Evolutionary conservation across 805 yeast genomes (phyloP).

Genomic region (Saturnispora diversa): DNA sequence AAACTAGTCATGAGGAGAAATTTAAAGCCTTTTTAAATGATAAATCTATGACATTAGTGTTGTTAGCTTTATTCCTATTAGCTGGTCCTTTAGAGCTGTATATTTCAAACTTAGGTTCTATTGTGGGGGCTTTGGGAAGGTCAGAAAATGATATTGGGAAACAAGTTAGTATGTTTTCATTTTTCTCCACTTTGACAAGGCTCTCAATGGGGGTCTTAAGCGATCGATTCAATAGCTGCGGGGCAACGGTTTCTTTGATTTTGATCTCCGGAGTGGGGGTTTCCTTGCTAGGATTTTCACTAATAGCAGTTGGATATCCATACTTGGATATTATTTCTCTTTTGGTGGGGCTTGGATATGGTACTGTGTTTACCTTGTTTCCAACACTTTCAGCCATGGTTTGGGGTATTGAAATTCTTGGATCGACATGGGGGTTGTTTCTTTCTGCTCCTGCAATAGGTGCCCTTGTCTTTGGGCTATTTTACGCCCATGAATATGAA

Average conservation of each 20-base stretch:
- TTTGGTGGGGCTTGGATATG: slow-evolving; percentile 64
- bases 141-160: slow-evolving; percentile 25
- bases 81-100: slow-evolving; percentile 83
- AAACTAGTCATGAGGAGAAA: slow-evolving; percentile 18
- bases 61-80: slow-evolving; percentile 53
- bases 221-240: slow-evolving; percentile 40
- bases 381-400: slow-evolving; percentile 72
- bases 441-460: slow-evolving; percentile 88
- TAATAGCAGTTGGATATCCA: slow-evolving; percentile 14
- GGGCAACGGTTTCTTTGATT: slow-evolving; percentile 10
- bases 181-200: slow-evolving; percentile 61
- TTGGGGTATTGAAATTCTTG: slow-evolving; percentile 84
- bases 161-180: slow-evolving; percentile 54
- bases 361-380: slow-evolving; percentile 72
- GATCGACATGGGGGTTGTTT: slow-evolving; percentile 84
- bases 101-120: slow-evolving; percentile 70
- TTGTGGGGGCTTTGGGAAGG: slow-evolving; percentile 35
- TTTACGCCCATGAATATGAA: slow-evolving; percentile 63
- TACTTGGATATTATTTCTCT: slow-evolving; percentile 29
- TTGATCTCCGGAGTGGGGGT: slow-evolving; percentile 11
- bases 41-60: slow-evolving; percentile 54
- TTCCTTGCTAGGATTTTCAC: slow-evolving; percentile 11
- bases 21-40: slow-evolving; percentile 37
- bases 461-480: slow-evolving; percentile 54
- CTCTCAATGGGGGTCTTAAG: slow-evolving; percentile 55